phyloP scores from a whole-genome alignment of 495 filamentous ascomycete species.

The Talaromyces thailandensis region DNA sequence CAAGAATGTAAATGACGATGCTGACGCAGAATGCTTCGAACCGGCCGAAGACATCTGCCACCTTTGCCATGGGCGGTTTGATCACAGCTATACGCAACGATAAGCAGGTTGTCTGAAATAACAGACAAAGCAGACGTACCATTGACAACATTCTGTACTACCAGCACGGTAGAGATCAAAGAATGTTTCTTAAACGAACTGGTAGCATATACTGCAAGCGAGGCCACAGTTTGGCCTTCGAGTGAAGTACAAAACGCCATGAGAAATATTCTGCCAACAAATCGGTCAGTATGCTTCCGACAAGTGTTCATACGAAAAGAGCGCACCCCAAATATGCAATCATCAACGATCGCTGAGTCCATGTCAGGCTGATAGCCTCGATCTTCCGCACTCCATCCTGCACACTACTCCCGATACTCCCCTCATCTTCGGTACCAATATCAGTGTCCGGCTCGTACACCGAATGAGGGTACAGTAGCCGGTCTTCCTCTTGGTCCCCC shows the following conservation, averaged over 20 bases:
- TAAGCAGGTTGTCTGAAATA: not conserved
- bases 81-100: slow-evolving; percentile 35
- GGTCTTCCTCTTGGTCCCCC: slow-evolving; percentile 25
- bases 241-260: slow-evolving; percentile 49
- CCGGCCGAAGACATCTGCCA: slow-evolving; percentile 61
- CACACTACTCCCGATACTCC: slow-evolving; percentile 20
- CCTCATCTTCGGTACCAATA: not conserved
- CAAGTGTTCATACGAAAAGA: not conserved
- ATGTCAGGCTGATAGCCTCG: slow-evolving; percentile 48
- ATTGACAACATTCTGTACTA: slow-evolving; percentile 50
- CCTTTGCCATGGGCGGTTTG: slow-evolving; percentile 61
- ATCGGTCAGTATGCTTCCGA: not conserved
- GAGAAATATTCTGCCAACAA: slow-evolving; percentile 38
- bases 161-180: slow-evolving; percentile 45
- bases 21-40: slow-evolving; percentile 55
- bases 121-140: slow-evolving; percentile 20
- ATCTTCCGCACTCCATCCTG: slow-evolving; percentile 49
- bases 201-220: slow-evolving; percentile 47
- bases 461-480: slow-evolving; percentile 22
- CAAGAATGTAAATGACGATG: slow-evolving; percentile 51
- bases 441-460: slow-evolving; percentile 14
- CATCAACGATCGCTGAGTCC: slow-evolving; percentile 42
- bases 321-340: slow-evolving; percentile 47
- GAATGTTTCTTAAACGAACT: slow-evolving; percentile 52
- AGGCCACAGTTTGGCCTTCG: slow-evolving; percentile 46